Base-by-base conservation (phyloP, 1,139 yeast species). In the Suhomyces coccinellae region DNA sequence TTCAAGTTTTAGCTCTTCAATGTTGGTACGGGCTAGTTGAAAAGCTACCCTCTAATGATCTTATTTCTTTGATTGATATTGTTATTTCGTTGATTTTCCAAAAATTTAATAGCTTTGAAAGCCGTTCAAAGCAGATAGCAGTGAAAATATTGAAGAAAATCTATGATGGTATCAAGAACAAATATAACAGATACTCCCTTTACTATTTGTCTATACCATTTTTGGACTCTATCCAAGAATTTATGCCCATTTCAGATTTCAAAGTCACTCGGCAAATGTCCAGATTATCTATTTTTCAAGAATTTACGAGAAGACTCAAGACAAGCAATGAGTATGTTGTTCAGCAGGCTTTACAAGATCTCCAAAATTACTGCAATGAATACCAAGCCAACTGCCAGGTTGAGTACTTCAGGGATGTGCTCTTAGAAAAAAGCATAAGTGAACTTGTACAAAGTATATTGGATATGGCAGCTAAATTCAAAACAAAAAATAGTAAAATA, bases 271-370 rank as follows among this genome's bases (percentile, higher is more conserved):
- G 59, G 42, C 68, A 68, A 10, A 50, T 53, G 40, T 57, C 56
- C 49, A 62, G 63, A 60, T 39, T 43, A 3, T 48, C 49, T 11
- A 54, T 53, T 44, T 66, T 83, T 32, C 70, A 67, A 14, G 85
- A 80, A 51, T 75, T 83, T 44, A 71, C 79, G 0, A 65, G 80
- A 47, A 67, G 95, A 38, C 71, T 86, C 43, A 70, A 71, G 38
- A 82, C 85, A 22, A 87, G 85, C 47, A 91, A 90, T 61, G 78
- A 78, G 41, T 83, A 84, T 66, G 89, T 91, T 7, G 89, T 89
- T 0, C 75, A 79, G 40, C 97, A 89, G 57, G 90, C 89, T 0
- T 66, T 93, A 20, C 75, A 75, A 45, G 97, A 90, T 58, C 70
- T 90, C 33, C 68, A 73, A 16, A 68, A 71, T 27, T 82, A 77